Conservation (phyloP, 2,329 filamentous ascomycete species). For the Hypoxylon sp. region DNA sequence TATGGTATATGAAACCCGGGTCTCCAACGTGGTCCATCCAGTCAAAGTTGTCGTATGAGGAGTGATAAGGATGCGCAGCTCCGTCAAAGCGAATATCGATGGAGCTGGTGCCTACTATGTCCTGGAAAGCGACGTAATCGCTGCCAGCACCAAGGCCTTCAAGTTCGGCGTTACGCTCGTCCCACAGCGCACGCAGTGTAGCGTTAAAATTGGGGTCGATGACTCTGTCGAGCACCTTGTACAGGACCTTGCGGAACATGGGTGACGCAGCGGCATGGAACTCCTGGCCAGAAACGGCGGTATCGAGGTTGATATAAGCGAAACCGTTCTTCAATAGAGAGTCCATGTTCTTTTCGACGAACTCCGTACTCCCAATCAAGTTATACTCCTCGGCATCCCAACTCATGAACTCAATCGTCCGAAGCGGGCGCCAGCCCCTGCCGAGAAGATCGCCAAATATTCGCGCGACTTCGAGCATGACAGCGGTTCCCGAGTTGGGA, state of each 20-base stretch:
- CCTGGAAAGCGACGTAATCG: constrained; percentile 91
- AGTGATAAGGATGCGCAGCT: constrained; percentile 77
- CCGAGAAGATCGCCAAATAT: constrained; percentile 83
- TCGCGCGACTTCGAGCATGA: constrained; percentile 89
- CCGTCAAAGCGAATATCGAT: constrained; percentile 86
- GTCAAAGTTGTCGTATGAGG: constrained; percentile 90
- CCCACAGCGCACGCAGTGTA: constrained; percentile 82
- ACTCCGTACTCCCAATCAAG: constrained; percentile 92
- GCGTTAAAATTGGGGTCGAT: constrained; percentile 78
- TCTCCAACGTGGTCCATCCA: constrained; percentile 87
- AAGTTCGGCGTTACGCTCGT: constrained; percentile 71
- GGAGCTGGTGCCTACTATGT: constrained; percentile 89
- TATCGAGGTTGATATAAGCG: constrained; percentile 93
- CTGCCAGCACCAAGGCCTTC: constrained; percentile 79
- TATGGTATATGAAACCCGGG: constrained; percentile 85
- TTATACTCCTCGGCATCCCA: constrained; percentile 98
- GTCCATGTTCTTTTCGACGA: constrained; percentile 87
- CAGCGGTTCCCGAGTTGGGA: constrained; percentile 87
- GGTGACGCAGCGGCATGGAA: constrained; percentile 87
- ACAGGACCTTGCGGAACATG: constrained; percentile 78
- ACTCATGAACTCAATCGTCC: constrained; percentile 96
- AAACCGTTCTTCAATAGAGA: constrained; percentile 79
- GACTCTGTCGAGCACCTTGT: constrained; percentile 80
- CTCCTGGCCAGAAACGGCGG: constrained; percentile 79
- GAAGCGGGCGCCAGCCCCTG: constrained; percentile 88